Evolutionary conservation across 2,329 filamentous ascomycete species (phyloP).

Genomic region (Alternaria novae-zelandiae): DNA sequence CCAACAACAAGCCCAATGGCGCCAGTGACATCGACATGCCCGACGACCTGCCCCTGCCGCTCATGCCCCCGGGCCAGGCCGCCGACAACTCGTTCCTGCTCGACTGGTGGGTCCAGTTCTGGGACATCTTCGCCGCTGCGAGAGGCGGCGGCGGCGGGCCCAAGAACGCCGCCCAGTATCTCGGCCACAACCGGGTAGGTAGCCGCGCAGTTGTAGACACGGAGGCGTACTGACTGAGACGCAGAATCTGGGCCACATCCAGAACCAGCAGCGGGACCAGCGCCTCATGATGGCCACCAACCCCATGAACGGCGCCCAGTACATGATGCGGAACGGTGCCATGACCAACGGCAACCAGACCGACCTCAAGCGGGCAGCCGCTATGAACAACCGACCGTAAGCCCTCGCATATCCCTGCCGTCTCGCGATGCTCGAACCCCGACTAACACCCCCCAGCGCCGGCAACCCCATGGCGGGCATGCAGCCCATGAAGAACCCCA

Average conservation of each 20-base stretch:
- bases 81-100: slow-evolving; percentile 85
- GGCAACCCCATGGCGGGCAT: slow-evolving; percentile 67
- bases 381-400: slow-evolving; percentile 79
- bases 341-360: slow-evolving; percentile 64
- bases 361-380: slow-evolving; percentile 73
- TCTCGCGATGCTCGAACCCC: not conserved
- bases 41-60: slow-evolving; percentile 81
- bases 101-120: slow-evolving; percentile 97
- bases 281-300: slow-evolving; percentile 73
- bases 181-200: slow-evolving; percentile 81
- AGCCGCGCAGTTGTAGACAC: not conserved
- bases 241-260: slow-evolving; percentile 71
- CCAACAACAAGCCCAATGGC: slow-evolving; percentile 70
- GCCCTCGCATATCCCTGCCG: slow-evolving; percentile 37
- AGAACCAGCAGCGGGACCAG: slow-evolving; percentile 70
- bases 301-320: slow-evolving; percentile 47
- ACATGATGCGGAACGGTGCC: slow-evolving; percentile 64
- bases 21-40: slow-evolving; percentile 79
- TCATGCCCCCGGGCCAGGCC: slow-evolving; percentile 65
- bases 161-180: slow-evolving; percentile 68
- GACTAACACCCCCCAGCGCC: slow-evolving; percentile 28
- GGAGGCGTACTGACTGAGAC: slow-evolving; percentile 22
- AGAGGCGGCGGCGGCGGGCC: slow-evolving; percentile 59
- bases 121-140: slow-evolving; percentile 90
- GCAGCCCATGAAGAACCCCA: slow-evolving; percentile 60